Conservation (phyloP, 2,329 filamentous ascomycete species). For the Pseudogymnoascus verrucosus region DNA sequence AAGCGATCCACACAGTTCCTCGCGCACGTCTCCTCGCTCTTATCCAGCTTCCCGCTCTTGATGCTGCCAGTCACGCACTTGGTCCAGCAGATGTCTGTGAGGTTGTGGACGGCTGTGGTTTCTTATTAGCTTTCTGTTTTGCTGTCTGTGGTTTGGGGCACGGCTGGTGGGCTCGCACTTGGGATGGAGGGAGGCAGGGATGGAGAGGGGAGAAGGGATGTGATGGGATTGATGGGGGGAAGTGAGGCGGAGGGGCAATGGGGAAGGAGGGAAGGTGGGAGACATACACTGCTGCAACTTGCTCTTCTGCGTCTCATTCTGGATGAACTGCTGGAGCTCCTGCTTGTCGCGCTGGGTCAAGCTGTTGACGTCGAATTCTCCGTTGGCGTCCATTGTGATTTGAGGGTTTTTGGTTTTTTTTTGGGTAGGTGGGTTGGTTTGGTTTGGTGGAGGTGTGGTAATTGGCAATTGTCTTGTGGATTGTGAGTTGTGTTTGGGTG, state of each 20-base stretch:
- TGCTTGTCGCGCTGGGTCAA: conserved; percentile 76
- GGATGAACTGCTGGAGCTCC: conserved; percentile 79
- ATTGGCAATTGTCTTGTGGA: no score
- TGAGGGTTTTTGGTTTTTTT: background rate
- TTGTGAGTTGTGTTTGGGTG: background rate
- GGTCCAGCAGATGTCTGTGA: conserved; percentile 81
- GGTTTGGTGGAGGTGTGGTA: conserved; percentile 3
- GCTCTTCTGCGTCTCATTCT: conserved; percentile 80
- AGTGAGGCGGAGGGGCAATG: no score
- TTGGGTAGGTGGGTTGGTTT: conserved; percentile 27
- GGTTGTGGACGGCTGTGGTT: conserved; percentile 54
- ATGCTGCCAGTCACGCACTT: conserved; percentile 80
- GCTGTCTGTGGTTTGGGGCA: no score
- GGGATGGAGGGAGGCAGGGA: no score
- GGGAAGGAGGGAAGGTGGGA: no score
- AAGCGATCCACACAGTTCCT: conserved; percentile 91
- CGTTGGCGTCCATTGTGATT: conserved; percentile 8
- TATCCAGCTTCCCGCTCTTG: conserved; percentile 64
- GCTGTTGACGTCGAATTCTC: conserved; percentile 56
- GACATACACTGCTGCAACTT: conserved; percentile 44
- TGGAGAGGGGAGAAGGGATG: no score
- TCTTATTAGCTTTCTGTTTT: no score
- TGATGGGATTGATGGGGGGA: no score
- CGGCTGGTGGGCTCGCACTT: no score
- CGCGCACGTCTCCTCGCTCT: conserved; percentile 72